Evolutionary conservation across 305 asterid species (phyloP).

Genomic region (Caryopteris hybrid): DNA sequence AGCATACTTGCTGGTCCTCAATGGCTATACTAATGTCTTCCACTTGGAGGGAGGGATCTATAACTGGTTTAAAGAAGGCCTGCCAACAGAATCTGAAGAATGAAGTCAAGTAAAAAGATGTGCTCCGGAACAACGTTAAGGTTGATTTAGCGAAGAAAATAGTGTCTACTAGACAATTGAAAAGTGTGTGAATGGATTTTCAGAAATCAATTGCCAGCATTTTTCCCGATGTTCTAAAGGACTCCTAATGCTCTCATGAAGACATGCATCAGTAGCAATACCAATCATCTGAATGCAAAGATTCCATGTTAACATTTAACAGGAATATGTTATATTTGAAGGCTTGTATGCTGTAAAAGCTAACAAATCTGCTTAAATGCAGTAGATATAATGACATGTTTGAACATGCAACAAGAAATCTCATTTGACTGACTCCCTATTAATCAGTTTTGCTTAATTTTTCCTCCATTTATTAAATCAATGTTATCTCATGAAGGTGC

Average conservation of each 20-base stretch:
- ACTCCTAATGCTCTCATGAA: not conserved
- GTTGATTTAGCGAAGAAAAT: not conserved
- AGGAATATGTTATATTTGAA: not conserved
- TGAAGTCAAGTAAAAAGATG: constrained; percentile 23
- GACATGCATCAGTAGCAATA: not conserved
- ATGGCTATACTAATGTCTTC: constrained; percentile 74
- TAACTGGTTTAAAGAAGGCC: constrained; percentile 67
- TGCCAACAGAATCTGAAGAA: constrained; percentile 68
- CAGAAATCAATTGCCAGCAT: constrained; percentile 13
- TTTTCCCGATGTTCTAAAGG: constrained; percentile 3
- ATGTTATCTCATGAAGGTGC: not conserved
- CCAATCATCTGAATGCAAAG: not conserved
- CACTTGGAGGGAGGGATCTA: constrained; percentile 90
- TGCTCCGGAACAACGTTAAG: not conserved
- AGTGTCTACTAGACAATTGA: not conserved
- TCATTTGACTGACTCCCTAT: not conserved
- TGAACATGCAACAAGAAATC: not conserved
- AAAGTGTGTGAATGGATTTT: constrained; percentile 13
- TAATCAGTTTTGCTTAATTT: not conserved
- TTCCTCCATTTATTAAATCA: not conserved
- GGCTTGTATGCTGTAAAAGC: not conserved
- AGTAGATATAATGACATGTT: not conserved
- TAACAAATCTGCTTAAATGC: not conserved
- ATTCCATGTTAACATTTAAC: not conserved
- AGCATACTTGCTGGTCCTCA: constrained; percentile 84